These are phyloP conservation scores for Polymyxa betae DNA, from an alignment of 208 protist genomes.

Conservation along the genomic window DNA sequence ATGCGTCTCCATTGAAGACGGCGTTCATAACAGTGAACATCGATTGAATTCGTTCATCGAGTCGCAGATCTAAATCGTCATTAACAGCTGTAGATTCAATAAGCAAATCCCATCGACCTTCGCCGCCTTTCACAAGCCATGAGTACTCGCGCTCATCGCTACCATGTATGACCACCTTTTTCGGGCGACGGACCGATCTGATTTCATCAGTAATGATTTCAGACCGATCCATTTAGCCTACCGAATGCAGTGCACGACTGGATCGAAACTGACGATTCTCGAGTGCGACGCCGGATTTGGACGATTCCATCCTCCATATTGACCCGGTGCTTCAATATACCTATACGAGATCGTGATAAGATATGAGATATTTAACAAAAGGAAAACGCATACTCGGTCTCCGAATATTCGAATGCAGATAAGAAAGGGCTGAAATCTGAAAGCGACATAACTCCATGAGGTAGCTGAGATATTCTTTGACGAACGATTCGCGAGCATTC, in stretches of 20 bases:
- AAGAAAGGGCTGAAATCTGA: slow-evolving; percentile 26
- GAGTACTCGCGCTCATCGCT: slow-evolving; percentile 35
- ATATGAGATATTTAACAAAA: background rate
- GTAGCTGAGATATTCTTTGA: background rate
- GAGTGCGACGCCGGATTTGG: background rate
- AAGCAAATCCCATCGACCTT: background rate
- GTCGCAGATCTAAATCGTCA: background rate
- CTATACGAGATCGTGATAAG: background rate
- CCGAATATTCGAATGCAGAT: background rate
- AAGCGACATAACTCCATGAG: background rate
- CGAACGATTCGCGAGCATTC: background rate
- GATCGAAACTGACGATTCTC: slow-evolving; percentile 10
- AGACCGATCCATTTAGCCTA: background rate
- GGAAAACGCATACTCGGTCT: background rate
- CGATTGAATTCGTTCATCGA: slow-evolving; percentile 44
- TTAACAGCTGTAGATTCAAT: background rate
- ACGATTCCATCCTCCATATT: background rate
- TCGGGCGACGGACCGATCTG: background rate
- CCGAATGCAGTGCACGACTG: background rate
- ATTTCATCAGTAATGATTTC: background rate
- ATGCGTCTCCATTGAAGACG: background rate
- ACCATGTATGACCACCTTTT: background rate
- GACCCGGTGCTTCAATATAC: slow-evolving; percentile 16
- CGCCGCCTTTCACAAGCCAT: slow-evolving; percentile 21
- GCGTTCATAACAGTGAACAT: background rate